Evolutionary conservation across 805 yeast genomes (phyloP), one percentile per base, ranked within the genome.

Genomic region (Metschnikowia lunata): DNA sequence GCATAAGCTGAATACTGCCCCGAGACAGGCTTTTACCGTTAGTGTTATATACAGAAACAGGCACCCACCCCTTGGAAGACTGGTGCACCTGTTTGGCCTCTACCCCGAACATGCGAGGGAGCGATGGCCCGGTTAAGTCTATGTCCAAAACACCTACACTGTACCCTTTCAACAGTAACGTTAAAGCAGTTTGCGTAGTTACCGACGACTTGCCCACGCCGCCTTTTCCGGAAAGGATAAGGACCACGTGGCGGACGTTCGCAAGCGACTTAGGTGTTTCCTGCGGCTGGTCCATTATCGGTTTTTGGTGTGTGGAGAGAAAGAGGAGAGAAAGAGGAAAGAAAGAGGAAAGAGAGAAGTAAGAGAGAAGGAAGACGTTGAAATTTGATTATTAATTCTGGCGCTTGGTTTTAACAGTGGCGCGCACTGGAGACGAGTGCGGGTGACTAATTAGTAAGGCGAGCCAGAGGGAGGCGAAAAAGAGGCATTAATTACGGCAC

Each of bases 121-220:
- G 67, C 1, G 97, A 90, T 0, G 99, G 99, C 0, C 99, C 99
- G 0, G 99, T 93, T 35, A 93, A 70, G 68, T 93, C 99, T 15
- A 93, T 88, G 60, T 93, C 99, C 23, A 93, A 69, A 0, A 93
- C 95, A 1, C 99, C 99, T n/a, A 93, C 97, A 55, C 76, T 83
- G 57, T 62, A 79, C 2, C 93, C 95, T 58, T 76, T 70, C 11
- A 72, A 67, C 6, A 82, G 87, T 28, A 93, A 70, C 0, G 90
- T 74, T n/a, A 93, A 72, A 0, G 97, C 98, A 1, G 89, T 72
- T 60, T 93, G 99, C 0, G 97, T 87, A 3, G 99, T 90, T 1
- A 93, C 89, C 0, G 97, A 88, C 10, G 97, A 88, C 61, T 93
- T 93, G 1, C 99, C 99, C 1, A 93, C 99, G 23, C 99, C 97